Evolutionary conservation across 139 green algal genomes (phyloP), one percentile per base, ranked within the genome.

Genomic region (Marvania coccoides): DNA sequence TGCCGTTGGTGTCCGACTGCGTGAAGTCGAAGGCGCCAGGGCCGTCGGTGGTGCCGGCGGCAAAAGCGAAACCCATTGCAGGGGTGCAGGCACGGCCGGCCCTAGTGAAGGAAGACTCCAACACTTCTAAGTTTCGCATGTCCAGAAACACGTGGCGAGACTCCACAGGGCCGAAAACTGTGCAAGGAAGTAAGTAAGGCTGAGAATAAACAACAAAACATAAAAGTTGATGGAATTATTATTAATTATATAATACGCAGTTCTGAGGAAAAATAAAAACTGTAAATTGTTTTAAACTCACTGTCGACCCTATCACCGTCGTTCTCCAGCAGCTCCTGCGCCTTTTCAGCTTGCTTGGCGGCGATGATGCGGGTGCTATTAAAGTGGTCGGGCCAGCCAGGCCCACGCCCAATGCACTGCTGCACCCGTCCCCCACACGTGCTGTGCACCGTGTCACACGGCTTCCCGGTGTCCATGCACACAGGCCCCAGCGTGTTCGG

Each of bases 41-140:
- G 31, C 87, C 87, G 29, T 94, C 87, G 19, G 88, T 95, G 34
- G 88, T 95, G 31, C 88, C 88, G 3, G 88, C 88, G 10, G 88
- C 88, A 86, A 89, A 95, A 62, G 85, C 86, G 53, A 88, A 91
- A 53, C 85, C 88, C 85, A 95, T 91, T 51, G 88, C 88, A 2
- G 84, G 60, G 8, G 65, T 67, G 76, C 88, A 95, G 9, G 88
- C 92, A 19, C 31, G 38, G 2, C 84, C 82, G 4, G 37, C 62
- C 5, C 69, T 47, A 2, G 74, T 88, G 55, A 59, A 73, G 29
- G 71, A 47, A 54, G 38, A 56, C 23, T 65, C 40, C 6, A 9
- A 30, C 34, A 95, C 82, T 9, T 54, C 8, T 0, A 89, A 58
- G 35, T 67, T 68, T 19, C 69, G 73, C 81, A 95, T 90, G 71